phyloP scores from a whole-genome alignment of 257 asterid species.

The Penstemon newberryi region DNA sequence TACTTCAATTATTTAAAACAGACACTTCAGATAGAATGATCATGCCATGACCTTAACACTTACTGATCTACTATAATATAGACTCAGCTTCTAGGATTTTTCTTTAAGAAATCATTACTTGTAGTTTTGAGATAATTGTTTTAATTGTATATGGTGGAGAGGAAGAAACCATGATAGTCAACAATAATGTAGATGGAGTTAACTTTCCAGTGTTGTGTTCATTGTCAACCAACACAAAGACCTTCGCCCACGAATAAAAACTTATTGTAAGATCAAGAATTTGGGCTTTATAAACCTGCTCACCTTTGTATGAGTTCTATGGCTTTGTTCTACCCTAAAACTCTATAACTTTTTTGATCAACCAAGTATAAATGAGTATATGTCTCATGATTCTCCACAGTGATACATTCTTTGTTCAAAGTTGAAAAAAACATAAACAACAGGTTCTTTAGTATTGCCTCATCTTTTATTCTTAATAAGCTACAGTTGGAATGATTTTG shows the following conservation, averaged over 20 bases:
- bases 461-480: neutral
- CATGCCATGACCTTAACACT: no score
- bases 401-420: constrained; percentile 4
- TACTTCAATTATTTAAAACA: neutral
- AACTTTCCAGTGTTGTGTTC: neutral
- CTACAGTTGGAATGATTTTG: neutral
- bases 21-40: neutral
- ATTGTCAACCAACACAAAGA: no score
- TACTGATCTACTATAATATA: no score
- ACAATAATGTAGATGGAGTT: neutral
- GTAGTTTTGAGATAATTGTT: neutral
- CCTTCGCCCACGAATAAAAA: neutral
- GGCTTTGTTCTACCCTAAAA: neutral
- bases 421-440: neutral
- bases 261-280: no score
- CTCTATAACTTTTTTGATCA: neutral
- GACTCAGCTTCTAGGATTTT: no score
- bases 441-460: constrained; percentile 1
- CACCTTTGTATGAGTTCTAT: neutral
- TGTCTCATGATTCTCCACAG: neutral
- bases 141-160: neutral
- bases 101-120: no score
- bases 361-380: constrained; percentile 5
- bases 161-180: neutral
- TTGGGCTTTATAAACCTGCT: neutral